These are phyloP conservation scores for Backusella parvicylindrica DNA, from an alignment of 192 early-diverging fungal species.

Conservation along the genomic window DNA sequence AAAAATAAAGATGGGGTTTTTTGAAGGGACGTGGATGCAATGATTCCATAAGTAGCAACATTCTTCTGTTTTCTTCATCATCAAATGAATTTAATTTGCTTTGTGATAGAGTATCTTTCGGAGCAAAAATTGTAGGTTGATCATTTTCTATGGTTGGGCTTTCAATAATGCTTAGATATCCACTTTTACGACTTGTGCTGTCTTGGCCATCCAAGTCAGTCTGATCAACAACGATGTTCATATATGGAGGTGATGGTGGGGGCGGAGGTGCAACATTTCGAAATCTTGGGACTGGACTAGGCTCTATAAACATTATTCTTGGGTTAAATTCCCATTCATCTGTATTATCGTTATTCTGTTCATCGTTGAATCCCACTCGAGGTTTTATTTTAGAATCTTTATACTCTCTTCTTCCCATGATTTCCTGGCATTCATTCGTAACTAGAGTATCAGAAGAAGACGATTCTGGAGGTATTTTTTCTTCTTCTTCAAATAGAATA, in stretches of 20 bases:
- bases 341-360: not conserved
- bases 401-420: not conserved
- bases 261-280: constrained; percentile 25
- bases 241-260: constrained; percentile 20
- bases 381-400: not conserved
- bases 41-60: not conserved
- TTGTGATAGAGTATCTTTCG: not conserved
- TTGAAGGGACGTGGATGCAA: not conserved
- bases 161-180: not conserved
- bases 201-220: not conserved
- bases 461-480: not conserved
- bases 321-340: constrained; percentile 7
- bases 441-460: constrained; percentile 1
- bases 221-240: constrained; percentile 7
- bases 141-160: not conserved
- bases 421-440: not conserved
- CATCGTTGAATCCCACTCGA: not conserved
- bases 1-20: constrained; percentile 7
- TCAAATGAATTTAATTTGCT: not conserved
- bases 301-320: constrained; percentile 29
- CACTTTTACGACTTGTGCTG: not conserved
- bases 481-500: constrained; percentile 4
- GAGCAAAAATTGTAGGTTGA: constrained; percentile 3
- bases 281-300: constrained; percentile 30
- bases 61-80: not conserved